A percentile compares a stretch with the other conserved stretches of the same genome.
Conservation (phyloP, 495 filamentous ascomycete genomes). For the Aspergillus affinis region DNA sequence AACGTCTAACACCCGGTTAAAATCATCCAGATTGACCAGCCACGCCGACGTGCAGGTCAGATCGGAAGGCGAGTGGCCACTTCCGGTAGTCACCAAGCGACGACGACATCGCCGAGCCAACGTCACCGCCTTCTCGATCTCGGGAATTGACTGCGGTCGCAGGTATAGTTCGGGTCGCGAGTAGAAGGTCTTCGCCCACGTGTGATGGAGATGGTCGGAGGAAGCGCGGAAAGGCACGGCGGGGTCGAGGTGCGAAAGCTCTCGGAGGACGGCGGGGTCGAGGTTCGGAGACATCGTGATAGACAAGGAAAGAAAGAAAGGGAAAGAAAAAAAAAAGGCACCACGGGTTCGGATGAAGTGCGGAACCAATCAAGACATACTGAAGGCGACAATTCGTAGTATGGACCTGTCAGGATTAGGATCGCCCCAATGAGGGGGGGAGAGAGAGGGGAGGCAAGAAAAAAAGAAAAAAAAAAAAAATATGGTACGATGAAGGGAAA, state of each 20-base stretch:
- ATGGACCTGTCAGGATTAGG: neutral
- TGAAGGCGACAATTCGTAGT: neutral
- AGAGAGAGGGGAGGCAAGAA: too few species aligned
- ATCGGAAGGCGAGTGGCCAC: slow-evolving; percentile 87
- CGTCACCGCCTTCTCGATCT: slow-evolving; percentile 79
- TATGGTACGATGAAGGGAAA: neutral
- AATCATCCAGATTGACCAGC: slow-evolving; percentile 90
- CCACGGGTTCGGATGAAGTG: too few species aligned
- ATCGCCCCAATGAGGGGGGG: too few species aligned
- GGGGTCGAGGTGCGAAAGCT: slow-evolving; percentile 57
- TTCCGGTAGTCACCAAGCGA: slow-evolving; percentile 77
- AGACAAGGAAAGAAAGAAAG: slow-evolving; percentile 3
- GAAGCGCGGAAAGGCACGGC: slow-evolving; percentile 74
- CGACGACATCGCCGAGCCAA: slow-evolving; percentile 80
- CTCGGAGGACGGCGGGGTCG: slow-evolving; percentile 49
- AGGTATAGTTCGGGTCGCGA: slow-evolving; percentile 87
- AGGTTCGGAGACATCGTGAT: slow-evolving; percentile 24
- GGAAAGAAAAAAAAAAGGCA: slow-evolving; percentile 17
- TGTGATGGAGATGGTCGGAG: slow-evolving; percentile 73
- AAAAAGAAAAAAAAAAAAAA: neutral
- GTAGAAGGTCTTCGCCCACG: slow-evolving; percentile 94
- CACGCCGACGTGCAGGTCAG: slow-evolving; percentile 92
- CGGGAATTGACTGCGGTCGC: slow-evolving; percentile 70
- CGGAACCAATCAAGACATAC: slow-evolving; percentile 7
- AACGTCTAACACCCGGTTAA: slow-evolving; percentile 67